Base-by-base conservation (phyloP, 2,329 filamentous ascomycete genomes). In the Alternaria atra region DNA sequence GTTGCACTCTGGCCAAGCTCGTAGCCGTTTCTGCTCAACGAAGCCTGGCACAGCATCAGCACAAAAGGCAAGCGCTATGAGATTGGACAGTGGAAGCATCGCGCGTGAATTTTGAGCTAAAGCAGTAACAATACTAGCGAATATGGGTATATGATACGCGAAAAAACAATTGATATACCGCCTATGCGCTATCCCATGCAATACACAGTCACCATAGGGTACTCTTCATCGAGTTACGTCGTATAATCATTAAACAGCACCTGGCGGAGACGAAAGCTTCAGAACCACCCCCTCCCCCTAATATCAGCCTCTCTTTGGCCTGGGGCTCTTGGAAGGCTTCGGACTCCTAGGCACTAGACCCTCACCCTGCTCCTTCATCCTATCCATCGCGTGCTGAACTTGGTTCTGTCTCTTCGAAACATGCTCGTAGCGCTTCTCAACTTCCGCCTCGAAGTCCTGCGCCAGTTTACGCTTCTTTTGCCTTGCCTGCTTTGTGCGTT, bases 281-380 rank as follows among this genome's bases (percentile, higher is more conserved):
- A 6, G 4, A 4, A 13, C 20, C 20, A 20, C 20, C 20, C 20
- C 20, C 20, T 15, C 32, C n/a, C 5, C 17, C 20, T 20, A 6
- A 2, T 35, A 8, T 64, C 43, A 65, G 46, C 8, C 32, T 30
- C 53, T 65, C 55, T 35, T 65, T 13, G 63, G 43, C 34, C 58
- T 61, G 15, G 71, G 67, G 20, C 65, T 69, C 61, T 66, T 70
- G 12, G 66, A 70, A 6, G 62, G 29, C 29, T 63, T 65, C 4
- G 82, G 81, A 43, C 79, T 82, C 54, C 80, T 81, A 42, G 70
- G 71, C 30, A 90, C 75, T 30, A 89, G 80, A 34, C 81, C 81
- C 20, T 80, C 79, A 5, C 87, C 87, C 40, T 83, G 84, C 37
- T 78, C 77, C 72, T 83, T 85, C 84, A 90, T 87, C 61, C 78